Conservation (phyloP, 148 eudicot species). For the Cornus controversa region DNA sequence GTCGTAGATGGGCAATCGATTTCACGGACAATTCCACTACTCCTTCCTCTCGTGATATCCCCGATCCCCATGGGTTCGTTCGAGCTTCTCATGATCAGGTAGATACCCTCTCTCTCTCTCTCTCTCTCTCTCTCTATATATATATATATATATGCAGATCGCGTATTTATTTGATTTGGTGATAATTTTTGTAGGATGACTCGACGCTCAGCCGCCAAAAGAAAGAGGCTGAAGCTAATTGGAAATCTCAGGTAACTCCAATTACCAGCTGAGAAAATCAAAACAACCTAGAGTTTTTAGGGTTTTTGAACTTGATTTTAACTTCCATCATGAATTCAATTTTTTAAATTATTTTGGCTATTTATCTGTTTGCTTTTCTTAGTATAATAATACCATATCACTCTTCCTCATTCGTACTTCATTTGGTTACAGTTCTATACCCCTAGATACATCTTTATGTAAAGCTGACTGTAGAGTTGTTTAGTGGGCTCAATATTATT, state of each 20-base stretch:
- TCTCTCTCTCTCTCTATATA: background rate
- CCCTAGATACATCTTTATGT: too few relatives aligned
- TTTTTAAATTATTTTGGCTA: too few relatives aligned
- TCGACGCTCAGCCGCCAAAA: constrained; percentile 65
- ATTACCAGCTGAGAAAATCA: background rate
- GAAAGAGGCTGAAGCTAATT: constrained; percentile 89
- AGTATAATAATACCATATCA: too few relatives aligned
- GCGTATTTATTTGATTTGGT: background rate
- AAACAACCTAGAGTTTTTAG: background rate
- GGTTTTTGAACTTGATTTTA: constrained; percentile 2
- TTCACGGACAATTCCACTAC: constrained; percentile 71
- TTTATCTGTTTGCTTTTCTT: background rate
- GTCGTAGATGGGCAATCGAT: constrained; percentile 85
- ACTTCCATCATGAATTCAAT: too few relatives aligned
- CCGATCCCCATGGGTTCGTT: constrained; percentile 88
- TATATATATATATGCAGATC: background rate
- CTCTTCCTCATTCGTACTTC: too few relatives aligned
- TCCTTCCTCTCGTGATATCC: constrained; percentile 70
- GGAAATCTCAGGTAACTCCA: constrained; percentile 77
- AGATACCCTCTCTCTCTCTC: too few relatives aligned
- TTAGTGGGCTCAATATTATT: too few relatives aligned
- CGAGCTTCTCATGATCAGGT: constrained; percentile 82
- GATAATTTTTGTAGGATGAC: constrained; percentile 55
- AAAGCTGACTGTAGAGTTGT: too few relatives aligned
- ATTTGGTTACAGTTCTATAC: too few relatives aligned